Evolutionary conservation across 352 stramenopile species (phyloP).

Genomic region (Globisporangium middletonii): DNA sequence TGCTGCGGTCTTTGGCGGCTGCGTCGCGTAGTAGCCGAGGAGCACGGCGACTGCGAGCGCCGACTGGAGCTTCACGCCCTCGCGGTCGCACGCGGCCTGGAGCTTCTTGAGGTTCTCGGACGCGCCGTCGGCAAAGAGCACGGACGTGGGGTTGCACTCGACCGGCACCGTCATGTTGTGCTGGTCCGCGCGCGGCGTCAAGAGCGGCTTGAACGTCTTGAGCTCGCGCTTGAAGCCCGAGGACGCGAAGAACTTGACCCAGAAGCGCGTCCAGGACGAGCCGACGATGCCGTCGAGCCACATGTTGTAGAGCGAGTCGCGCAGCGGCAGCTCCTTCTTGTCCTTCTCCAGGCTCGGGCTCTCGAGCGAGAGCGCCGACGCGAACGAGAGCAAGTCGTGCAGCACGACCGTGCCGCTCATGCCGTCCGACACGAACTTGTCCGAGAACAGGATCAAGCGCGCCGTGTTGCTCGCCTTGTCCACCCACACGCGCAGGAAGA

Average conservation of each 20-base stretch:
- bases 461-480: conserved; percentile 3
- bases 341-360: neutral
- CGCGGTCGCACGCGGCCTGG: conserved; percentile 3
- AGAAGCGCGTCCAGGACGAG: conserved; percentile 5
- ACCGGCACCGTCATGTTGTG: conserved; percentile 6
- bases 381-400: conserved; percentile 8
- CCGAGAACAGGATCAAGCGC: conserved; percentile 8
- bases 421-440: conserved; percentile 8
- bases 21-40: conserved; percentile 8
- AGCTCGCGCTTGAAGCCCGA: conserved; percentile 4
- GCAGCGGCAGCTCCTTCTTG: conserved; percentile 5
- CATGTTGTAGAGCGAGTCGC: conserved; percentile 2
- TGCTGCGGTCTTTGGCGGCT: conserved; percentile 1
- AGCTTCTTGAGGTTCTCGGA: conserved; percentile 10
- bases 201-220: conserved; percentile 8
- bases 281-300: conserved; percentile 8
- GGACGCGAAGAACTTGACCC: conserved; percentile 5
- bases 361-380: conserved; percentile 3
- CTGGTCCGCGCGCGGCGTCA: conserved; percentile 6
- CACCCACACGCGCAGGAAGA: conserved; percentile 6
- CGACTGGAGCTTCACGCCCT: conserved; percentile 10
- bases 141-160: conserved; percentile 9
- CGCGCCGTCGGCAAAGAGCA: conserved; percentile 9
- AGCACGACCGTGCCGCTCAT: conserved; percentile 5
- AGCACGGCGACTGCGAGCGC: conserved; percentile 4